A percentile compares a stretch with the other conserved stretches of the same genome.
phyloP scores from a whole-genome alignment of 2,329 filamentous ascomycete genomes.

The Ciborinia camelliae region DNA sequence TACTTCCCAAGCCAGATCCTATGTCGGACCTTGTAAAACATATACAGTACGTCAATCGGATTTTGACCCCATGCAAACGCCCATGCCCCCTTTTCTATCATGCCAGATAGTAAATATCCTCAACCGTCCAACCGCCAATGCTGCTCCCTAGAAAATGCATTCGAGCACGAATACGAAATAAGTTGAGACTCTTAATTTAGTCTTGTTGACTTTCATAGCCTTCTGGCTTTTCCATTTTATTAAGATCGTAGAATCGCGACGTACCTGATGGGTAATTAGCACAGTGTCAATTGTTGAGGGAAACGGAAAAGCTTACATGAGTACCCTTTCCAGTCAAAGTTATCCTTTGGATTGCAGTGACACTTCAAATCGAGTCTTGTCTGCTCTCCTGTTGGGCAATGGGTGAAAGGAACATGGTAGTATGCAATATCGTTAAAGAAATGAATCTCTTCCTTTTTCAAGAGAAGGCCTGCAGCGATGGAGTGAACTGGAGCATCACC shows the following conservation, averaged over 20 bases:
- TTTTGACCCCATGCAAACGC: constrained; percentile 13
- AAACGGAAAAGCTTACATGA: constrained; percentile 67
- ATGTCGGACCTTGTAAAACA: constrained; percentile 10
- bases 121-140: neutral
- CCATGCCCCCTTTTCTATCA: constrained; percentile 25
- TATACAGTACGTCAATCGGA: constrained; percentile 1
- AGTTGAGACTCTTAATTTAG: constrained; percentile 35
- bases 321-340: constrained; percentile 99
- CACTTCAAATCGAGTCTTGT: constrained; percentile 80
- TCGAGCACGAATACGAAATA: constrained; percentile 17
- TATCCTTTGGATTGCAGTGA: constrained; percentile 91
- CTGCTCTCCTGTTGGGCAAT: constrained; percentile 91
- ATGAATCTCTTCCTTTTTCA: constrained; percentile 91
- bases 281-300: constrained; percentile 8
- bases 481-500: constrained; percentile 97
- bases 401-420: constrained; percentile 95
- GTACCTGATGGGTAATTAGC: constrained; percentile 58
- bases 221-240: constrained; percentile 74
- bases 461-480: constrained; percentile 83
- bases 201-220: constrained; percentile 74
- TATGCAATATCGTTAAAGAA: constrained; percentile 99
- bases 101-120: constrained; percentile 24
- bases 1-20: constrained; percentile 17
- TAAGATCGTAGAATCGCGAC: constrained; percentile 79
- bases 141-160: constrained; percentile 13